Base-by-base conservation (phyloP, 2,329 filamentous ascomycete genomes). In the Sphaerulina vaccinii region DNA sequence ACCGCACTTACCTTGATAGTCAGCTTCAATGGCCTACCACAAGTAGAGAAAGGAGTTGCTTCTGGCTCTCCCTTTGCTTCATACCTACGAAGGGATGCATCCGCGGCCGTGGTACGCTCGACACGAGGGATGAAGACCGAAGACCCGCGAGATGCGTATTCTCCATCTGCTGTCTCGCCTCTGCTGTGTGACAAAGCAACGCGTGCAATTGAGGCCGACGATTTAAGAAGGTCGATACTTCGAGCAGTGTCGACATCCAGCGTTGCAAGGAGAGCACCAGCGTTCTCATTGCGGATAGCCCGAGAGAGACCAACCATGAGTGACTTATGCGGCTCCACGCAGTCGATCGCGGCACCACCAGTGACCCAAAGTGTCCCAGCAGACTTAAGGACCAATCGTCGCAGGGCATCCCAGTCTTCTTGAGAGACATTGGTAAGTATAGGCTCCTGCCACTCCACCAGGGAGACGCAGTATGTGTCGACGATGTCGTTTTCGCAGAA, bases 251-350 rank as follows among this genome's bases (percentile, higher is more conserved):
- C 54, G 18, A 57, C 24, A 23, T 57, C 54, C 23, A 58, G 27
- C 23, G 45, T 53, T 16, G 46, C 41, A 3, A 58, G 41, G 23
- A 19, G 36, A 7, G 49, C 33, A 23, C 40, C 41, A 13, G 49
- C 35, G 23, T 60, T 55, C 32, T 60, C 58, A 15, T 51, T 50
- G 10, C 58, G 55, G 36, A 60, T 54, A 2, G 52, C 50, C 4
- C 56, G 52, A 3, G 51, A 41, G 11, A 60, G 51, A 24, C 54
- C 54, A 13, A 49, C 40, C 32, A 49, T 48, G 41, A 50, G 27
- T 13, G 35, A 41, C 13, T 45, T 37, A 9, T 48, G 36, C 18
- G 43, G 47, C 18, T 48, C 19, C 7, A 27, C 5, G 23, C 36
- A 52, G 15, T 52, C 50, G 22, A 52, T 41, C 6, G 50, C 50